Percentiles rank a stretch among this genome's conserved stretches.
These are phyloP conservation scores for Suhomyces faveliae DNA, from an alignment of 805 yeast species.

Conservation along the genomic window DNA sequence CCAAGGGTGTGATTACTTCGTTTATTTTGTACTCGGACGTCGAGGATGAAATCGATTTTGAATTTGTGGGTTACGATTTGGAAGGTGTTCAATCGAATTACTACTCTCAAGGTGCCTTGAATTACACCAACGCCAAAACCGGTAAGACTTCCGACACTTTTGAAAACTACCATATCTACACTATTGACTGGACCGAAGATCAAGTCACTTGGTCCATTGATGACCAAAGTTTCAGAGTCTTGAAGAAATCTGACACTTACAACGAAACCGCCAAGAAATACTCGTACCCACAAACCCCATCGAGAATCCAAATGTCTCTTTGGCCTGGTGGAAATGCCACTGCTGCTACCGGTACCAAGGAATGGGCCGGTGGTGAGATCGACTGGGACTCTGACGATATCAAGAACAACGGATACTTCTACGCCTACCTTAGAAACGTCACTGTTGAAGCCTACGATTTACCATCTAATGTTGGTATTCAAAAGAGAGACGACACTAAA, in stretches of 20 bases:
- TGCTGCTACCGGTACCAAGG: slow-evolving; percentile 61
- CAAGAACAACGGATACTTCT: slow-evolving; percentile 75
- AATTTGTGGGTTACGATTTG: slow-evolving; percentile 76
- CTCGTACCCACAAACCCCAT: slow-evolving; percentile 70
- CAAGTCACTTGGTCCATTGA: slow-evolving; percentile 69
- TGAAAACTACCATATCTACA: slow-evolving; percentile 69
- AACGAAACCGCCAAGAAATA: slow-evolving; percentile 59
- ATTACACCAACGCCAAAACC: slow-evolving; percentile 59
- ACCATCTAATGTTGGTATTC: slow-evolving; percentile 49
- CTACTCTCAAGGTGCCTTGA: slow-evolving; percentile 71
- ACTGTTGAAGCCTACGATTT: slow-evolving; percentile 70
- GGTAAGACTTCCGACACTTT: slow-evolving; percentile 52
- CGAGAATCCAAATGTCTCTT: slow-evolving; percentile 67
- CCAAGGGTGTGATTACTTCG: slow-evolving; percentile 80
- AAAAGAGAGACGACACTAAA: slow-evolving; percentile 36
- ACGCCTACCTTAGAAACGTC: slow-evolving; percentile 59
- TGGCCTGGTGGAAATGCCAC: slow-evolving; percentile 74
- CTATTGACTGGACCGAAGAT: slow-evolving; percentile 81
- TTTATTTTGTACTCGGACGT: slow-evolving; percentile 78
- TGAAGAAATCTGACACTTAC: slow-evolving; percentile 57
- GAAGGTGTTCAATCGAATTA: slow-evolving; percentile 70
- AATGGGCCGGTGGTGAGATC: slow-evolving; percentile 86
- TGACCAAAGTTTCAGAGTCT: slow-evolving; percentile 63
- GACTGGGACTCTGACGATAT: slow-evolving; percentile 82
- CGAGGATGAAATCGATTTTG: slow-evolving; percentile 88